Evolutionary conservation across 2,329 filamentous ascomycete genomes (phyloP).

Genomic region (Davidsoniella neocaledoniae): DNA sequence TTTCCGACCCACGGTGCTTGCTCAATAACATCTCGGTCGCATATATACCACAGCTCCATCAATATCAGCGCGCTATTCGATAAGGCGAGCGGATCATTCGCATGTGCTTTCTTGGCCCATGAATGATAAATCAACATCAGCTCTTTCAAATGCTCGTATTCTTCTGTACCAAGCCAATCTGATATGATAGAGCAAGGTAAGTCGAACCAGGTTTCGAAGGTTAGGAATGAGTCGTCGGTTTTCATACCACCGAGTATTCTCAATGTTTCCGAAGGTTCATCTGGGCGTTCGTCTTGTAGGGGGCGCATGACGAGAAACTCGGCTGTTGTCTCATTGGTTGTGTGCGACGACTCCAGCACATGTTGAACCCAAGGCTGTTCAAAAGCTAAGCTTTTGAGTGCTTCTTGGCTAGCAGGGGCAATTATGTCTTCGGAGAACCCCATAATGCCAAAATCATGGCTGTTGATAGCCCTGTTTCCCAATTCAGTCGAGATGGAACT

Average conservation of each 20-base stretch:
- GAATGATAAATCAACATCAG: not conserved
- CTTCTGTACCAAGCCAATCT: not conserved
- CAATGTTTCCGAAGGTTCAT: not conserved
- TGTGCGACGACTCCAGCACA: no score
- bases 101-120: not conserved
- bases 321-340: no score
- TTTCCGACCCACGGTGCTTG: not conserved
- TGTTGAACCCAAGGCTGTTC: no score
- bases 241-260: conserved; percentile 25
- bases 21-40: not conserved
- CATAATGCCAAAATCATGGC: no score
- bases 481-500: conserved; percentile 15
- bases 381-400: no score
- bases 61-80: not conserved
- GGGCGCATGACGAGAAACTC: no score
- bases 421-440: no score
- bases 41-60: not conserved
- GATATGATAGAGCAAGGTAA: not conserved
- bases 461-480: not conserved
- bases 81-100: not conserved
- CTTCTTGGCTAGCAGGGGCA: no score
- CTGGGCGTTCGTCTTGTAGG: no score
- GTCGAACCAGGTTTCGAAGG: not conserved
- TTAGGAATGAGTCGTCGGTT: not conserved
- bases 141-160: not conserved